phyloP scores from a whole-genome alignment of 1,284 basidiomycete genomes.

The Acaromyces ingoldii region DNA sequence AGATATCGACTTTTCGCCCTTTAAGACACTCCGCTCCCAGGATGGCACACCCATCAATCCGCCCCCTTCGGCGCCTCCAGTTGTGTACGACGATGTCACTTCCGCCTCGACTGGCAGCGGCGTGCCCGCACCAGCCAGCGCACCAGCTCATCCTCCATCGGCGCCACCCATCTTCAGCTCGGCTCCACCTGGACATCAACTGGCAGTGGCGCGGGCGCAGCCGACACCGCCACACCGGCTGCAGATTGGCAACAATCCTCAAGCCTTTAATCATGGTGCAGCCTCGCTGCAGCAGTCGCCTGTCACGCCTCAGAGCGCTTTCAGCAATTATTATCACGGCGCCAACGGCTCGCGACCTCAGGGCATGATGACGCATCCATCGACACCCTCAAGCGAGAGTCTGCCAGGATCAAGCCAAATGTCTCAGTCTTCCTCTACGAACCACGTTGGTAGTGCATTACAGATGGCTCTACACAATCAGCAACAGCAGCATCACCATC shows the following conservation, averaged over 20 bases:
- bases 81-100: neutral
- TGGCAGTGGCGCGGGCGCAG: neutral
- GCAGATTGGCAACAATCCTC: too few species aligned
- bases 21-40: slow-evolving; percentile 14
- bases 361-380: too few species aligned
- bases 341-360: too few species aligned
- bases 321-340: too few species aligned
- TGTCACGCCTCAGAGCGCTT: neutral
- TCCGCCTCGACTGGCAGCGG: neutral
- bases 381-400: too few species aligned
- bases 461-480: too few species aligned
- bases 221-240: too few species aligned
- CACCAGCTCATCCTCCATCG: slow-evolving; percentile 6
- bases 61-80: slow-evolving; percentile 16
- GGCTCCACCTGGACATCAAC: slow-evolving; percentile 4
- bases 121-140: neutral
- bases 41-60: slow-evolving; percentile 14
- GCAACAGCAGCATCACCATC: too few species aligned
- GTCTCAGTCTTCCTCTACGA: too few species aligned
- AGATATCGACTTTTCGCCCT: slow-evolving; percentile 4
- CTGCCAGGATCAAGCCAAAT: too few species aligned
- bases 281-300: slow-evolving; percentile 2
- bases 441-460: too few species aligned
- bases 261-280: too few species aligned
- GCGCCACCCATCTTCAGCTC: slow-evolving; percentile 8